These are phyloP conservation scores for Aureoboletus auriporus DNA, from an alignment of 768 basidiomycete genomes.

Conservation along the genomic window DNA sequence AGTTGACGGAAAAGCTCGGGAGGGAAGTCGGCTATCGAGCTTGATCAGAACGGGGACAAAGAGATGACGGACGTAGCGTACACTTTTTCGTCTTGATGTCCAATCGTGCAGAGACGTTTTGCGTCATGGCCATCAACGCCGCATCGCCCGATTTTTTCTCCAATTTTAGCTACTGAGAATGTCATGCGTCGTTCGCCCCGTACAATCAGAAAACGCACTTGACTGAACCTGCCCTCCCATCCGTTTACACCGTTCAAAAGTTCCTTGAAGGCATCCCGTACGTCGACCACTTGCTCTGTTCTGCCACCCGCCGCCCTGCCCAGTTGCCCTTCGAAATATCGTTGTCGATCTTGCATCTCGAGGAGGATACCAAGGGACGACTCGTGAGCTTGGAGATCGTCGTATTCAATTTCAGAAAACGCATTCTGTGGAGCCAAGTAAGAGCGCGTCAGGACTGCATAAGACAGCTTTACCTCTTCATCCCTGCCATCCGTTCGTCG, in stretches of 20 bases:
- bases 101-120: slow-evolving; percentile 69
- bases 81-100: slow-evolving; percentile 66
- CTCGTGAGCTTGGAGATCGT: slow-evolving; percentile 76
- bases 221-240: slow-evolving; percentile 56
- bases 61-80: slow-evolving; percentile 29
- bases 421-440: slow-evolving; percentile 20
- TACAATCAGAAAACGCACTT: slow-evolving; percentile 37
- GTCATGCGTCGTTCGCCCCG: background rate
- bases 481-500: slow-evolving; percentile 43
- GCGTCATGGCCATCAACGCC: slow-evolving; percentile 71
- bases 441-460: background rate
- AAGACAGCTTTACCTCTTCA: slow-evolving; percentile 39
- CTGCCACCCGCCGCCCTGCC: slow-evolving; percentile 15
- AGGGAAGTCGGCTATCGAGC: slow-evolving; percentile 67
- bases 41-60: background rate
- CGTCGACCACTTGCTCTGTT: slow-evolving; percentile 35
- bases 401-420: slow-evolving; percentile 69
- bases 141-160: slow-evolving; percentile 66
- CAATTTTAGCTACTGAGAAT: slow-evolving; percentile 50
- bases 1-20: slow-evolving; percentile 76
- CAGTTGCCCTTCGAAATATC: slow-evolving; percentile 74
- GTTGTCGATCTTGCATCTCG: slow-evolving; percentile 82
- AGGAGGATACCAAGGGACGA: slow-evolving; percentile 66
- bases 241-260: slow-evolving; percentile 43
- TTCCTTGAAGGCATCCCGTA: slow-evolving; percentile 45